Base-by-base conservation (phyloP, 345 rosid genomes). In the Mercurialis annua region DNA sequence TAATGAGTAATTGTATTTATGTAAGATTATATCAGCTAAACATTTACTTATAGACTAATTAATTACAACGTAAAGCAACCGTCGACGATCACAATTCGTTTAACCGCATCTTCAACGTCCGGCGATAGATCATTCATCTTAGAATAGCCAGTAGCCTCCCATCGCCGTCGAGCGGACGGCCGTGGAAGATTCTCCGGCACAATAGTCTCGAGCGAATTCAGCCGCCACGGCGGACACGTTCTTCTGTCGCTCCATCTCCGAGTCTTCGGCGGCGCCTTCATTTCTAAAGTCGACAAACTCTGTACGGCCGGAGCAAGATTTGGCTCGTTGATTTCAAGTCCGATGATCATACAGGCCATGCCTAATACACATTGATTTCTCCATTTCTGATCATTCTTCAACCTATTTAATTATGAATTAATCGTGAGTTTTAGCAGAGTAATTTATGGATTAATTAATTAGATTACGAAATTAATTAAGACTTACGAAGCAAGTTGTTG, bases 151-250 rank as follows among this genome's bases (percentile, higher is more conserved):
- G 67, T 50, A 0, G 11, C 12, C 44, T 73, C 78, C 69, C 62
- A 62, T 64, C 76, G 55, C 63, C 67, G 20, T 4, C 64, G 76
- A 73, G 78, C 65, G 0, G 80, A n/a, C 5, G 81, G 77, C 53
- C 83, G 52, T 2, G 83, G 83, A 12, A 80, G 83, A 30, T 76
- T 73, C 73, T 80, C 83, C 0, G 83, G 83, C 23, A 80, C 76
- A 12, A 76, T 67, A 10, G 78, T 71, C 76, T 80, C 81, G 14
- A 80, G 43, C 26, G 81, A 66, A 36, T 80, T 80, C 6, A 61
- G 48, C n/a, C 40, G 60, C 83, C 83, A 80, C 4, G 81, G 62
- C 15, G 78, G 81, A 52, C 81, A 80, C 14, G 17, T 66, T 71
- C 83, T 70, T 34, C 55, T 73, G 61, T 76, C 81, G 27, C 78